Percentiles rank a stretch among this genome's conserved stretches.
Conservation (phyloP, 2,329 filamentous ascomycete genomes). For the Dactylellina drechsleri region DNA sequence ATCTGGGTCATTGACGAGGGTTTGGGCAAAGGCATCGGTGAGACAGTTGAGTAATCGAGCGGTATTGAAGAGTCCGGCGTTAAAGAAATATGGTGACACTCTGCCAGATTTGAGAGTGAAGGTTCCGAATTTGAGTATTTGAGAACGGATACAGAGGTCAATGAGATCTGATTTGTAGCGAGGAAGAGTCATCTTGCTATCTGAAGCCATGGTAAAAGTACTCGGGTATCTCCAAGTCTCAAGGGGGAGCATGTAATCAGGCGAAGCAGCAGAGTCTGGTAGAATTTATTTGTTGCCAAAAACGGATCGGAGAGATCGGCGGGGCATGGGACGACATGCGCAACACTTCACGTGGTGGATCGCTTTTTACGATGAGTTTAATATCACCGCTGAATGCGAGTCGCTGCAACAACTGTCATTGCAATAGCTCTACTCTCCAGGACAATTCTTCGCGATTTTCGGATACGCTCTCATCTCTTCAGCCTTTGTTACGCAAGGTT, state of each 20-base stretch:
- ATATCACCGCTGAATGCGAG: no score
- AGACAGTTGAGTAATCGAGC: conserved; percentile 80
- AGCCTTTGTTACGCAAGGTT: conserved; percentile 18
- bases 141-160: conserved; percentile 73
- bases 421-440: no score
- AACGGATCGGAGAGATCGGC: conserved; percentile 6
- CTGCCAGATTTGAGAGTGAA: conserved; percentile 94
- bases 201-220: conserved; percentile 22
- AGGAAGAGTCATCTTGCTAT: conserved; percentile 62
- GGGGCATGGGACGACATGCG: neutral
- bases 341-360: neutral
- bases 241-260: no score
- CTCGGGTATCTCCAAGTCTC: no score
- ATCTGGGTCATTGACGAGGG: conserved; percentile 65
- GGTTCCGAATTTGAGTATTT: conserved; percentile 81
- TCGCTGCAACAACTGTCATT: no score
- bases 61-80: conserved; percentile 88
- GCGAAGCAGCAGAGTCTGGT: no score
- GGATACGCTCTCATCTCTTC: neutral
- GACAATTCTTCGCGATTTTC: no score
- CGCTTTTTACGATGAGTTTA: no score
- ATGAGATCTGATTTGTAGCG: conserved; percentile 79
- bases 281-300: conserved; percentile 2
- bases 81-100: conserved; percentile 96
- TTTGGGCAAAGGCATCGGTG: conserved; percentile 79